phyloP scores from a whole-genome alignment of 1,139 yeast genomes.

The Kurtzmaniella quercitrusa region DNA sequence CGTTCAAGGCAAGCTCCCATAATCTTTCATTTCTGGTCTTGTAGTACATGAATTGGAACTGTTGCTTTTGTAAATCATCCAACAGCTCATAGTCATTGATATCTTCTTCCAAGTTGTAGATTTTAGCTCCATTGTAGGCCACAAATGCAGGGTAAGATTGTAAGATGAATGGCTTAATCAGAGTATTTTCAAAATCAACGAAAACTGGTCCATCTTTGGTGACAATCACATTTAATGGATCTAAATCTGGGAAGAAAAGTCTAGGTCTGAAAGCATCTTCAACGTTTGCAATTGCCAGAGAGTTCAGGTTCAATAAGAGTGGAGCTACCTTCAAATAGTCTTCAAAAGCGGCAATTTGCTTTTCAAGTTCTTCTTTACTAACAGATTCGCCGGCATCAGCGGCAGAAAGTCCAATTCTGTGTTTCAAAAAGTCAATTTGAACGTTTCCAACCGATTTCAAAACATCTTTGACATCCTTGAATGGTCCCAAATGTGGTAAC shows the following conservation, averaged over 20 bases:
- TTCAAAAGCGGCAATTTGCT: conserved; percentile 56
- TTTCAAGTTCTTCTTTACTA: conserved; percentile 36
- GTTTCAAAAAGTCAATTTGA: conserved; percentile 61
- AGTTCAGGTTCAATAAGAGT: conserved; percentile 46
- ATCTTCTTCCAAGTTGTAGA: conserved; percentile 70
- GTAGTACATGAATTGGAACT: conserved; percentile 79
- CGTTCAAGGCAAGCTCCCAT: conserved; percentile 77
- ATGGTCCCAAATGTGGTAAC: conserved; percentile 66
- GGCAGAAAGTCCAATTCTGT: conserved; percentile 51
- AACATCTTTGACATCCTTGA: conserved; percentile 55
- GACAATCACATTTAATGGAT: conserved; percentile 79
- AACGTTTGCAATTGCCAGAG: conserved; percentile 53
- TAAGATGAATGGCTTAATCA: conserved; percentile 76
- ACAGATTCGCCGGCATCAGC: conserved; percentile 46
- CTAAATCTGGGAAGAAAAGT: conserved; percentile 75
- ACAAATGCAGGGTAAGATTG: conserved; percentile 78
- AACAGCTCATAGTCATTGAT: conserved; percentile 65
- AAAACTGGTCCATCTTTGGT: conserved; percentile 42
- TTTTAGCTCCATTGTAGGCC: conserved; percentile 82
- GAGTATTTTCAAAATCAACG: conserved; percentile 76
- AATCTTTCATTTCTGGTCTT: conserved; percentile 88
- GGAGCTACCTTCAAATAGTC: conserved; percentile 54
- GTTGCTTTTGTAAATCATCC: conserved; percentile 69
- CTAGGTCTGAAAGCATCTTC: conserved; percentile 68
- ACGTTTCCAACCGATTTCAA: conserved; percentile 60